These are phyloP conservation scores for Rosellinia necatrix DNA, from an alignment of 2,329 filamentous ascomycete species.

Conservation along the genomic window DNA sequence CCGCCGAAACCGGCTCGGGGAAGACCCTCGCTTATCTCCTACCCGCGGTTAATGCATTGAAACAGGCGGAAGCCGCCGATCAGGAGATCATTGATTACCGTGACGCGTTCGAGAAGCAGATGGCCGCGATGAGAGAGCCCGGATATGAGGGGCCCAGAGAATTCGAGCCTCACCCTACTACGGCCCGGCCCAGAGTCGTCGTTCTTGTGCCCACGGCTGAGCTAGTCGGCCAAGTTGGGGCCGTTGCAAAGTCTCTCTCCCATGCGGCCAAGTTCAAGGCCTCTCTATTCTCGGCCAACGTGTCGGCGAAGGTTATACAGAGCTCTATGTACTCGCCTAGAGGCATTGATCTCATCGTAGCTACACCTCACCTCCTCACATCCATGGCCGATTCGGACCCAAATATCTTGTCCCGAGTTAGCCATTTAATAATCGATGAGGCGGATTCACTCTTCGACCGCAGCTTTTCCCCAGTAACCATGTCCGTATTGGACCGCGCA, in stretches of 20 bases:
- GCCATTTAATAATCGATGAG: conserved; percentile 89
- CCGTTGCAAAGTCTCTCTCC: conserved; percentile 78
- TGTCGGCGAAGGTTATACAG: conserved; percentile 79
- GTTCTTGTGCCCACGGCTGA: conserved; percentile 92
- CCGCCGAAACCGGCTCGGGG: conserved; percentile 94
- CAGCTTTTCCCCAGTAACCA: conserved; percentile 85
- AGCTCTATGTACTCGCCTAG: conserved; percentile 78
- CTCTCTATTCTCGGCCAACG: conserved; percentile 77
- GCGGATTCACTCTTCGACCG: conserved; percentile 95
- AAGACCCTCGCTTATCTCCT: conserved; percentile 94
- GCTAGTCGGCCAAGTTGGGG: conserved; percentile 84
- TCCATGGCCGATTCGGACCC: conserved; percentile 89
- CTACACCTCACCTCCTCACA: conserved; percentile 86
- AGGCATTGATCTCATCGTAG: conserved; percentile 83
- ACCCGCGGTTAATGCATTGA: conserved; percentile 83
- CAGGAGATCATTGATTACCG: conserved; percentile 61
- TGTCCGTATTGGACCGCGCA: conserved; percentile 78
- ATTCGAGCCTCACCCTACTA: conserved; percentile 72
- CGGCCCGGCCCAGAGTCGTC: conserved; percentile 79
- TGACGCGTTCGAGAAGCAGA: conserved; percentile 58
- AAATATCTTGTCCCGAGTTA: conserved; percentile 88
- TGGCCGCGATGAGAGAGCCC: conserved; percentile 57
- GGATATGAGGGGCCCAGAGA: conserved; percentile 66
- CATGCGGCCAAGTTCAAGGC: conserved; percentile 88
- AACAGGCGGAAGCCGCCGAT: conserved; percentile 71